phyloP scores from a whole-genome alignment of 495 filamentous ascomycete genomes.

The Friedmanniomyces simplex region DNA sequence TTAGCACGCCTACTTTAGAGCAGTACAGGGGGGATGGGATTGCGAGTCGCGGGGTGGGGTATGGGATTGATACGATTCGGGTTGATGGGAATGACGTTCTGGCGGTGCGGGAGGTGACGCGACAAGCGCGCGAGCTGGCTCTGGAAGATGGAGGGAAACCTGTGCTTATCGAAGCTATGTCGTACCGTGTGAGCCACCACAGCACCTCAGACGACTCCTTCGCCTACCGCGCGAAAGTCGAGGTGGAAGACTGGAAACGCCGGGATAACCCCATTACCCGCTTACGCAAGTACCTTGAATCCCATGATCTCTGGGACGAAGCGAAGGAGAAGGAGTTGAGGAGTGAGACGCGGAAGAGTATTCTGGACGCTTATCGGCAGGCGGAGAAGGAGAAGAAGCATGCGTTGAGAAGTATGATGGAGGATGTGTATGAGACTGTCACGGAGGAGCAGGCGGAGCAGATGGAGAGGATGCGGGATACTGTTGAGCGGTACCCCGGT shows the following conservation, averaged over 20 bases:
- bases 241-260: constrained; percentile 97
- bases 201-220: constrained; percentile 97
- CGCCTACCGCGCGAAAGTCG: constrained; percentile 83
- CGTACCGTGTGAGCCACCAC: constrained; percentile 92
- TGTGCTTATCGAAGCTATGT: constrained; percentile 92
- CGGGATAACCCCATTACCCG: constrained; percentile 90
- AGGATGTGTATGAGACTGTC: constrained; percentile 76
- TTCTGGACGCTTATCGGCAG: constrained; percentile 68
- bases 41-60: constrained; percentile 85
- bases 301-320: constrained; percentile 71
- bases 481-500: constrained; percentile 77
- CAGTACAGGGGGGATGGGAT: constrained; percentile 98
- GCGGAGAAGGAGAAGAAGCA: constrained; percentile 90
- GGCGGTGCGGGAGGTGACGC: constrained; percentile 78
- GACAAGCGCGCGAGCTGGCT: constrained; percentile 65
- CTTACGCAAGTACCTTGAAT: constrained; percentile 85
- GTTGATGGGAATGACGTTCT: constrained; percentile 98
- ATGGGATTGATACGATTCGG: constrained; percentile 92
- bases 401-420: constrained; percentile 64
- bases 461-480: constrained; percentile 62
- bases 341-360: constrained; percentile 54
- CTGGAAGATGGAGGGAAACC: constrained; percentile 67
- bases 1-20: constrained; percentile 86
- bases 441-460: constrained; percentile 74
- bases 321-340: constrained; percentile 65